Conservation (phyloP, 305 asterid species). For the Rubia balearica region DNA sequence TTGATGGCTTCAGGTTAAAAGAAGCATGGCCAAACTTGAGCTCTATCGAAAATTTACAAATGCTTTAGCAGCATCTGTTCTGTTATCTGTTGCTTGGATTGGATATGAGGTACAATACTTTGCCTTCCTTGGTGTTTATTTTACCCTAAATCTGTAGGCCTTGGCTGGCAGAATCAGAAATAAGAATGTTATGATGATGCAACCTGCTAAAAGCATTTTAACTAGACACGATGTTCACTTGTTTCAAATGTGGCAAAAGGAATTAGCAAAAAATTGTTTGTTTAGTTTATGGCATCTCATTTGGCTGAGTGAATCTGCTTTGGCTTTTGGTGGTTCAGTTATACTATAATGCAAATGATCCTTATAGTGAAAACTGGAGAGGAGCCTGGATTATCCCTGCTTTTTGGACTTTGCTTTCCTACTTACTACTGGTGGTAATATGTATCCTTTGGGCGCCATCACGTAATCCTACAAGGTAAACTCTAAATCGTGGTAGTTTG, state of each 20-base stretch:
- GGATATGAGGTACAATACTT: constrained; percentile 73
- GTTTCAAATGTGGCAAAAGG: background rate
- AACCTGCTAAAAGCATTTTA: background rate
- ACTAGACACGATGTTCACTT: background rate
- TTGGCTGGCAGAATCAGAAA: background rate
- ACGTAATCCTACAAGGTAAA: constrained; percentile 81
- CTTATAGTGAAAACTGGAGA: constrained; percentile 78
- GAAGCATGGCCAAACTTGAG: constrained; percentile 76
- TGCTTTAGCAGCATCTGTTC: constrained; percentile 69
- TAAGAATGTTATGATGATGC: background rate
- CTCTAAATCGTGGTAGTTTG: constrained; percentile 7
- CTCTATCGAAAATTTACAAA: constrained; percentile 63
- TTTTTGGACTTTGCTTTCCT: constrained; percentile 84
- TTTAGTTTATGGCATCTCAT: background rate
- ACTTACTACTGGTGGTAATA: constrained; percentile 60
- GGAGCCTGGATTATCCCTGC: constrained; percentile 94
- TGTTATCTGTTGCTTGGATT: constrained; percentile 92
- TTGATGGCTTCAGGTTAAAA: constrained; percentile 48
- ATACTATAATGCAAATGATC: constrained; percentile 91
- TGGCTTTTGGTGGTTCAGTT: constrained; percentile 40
- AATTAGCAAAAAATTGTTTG: background rate
- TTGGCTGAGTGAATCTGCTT: constrained; percentile 1
- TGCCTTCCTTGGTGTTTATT: constrained; percentile 3
- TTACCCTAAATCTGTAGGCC: background rate
- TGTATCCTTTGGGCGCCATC: constrained; percentile 94